Conservation (phyloP, 208 protist genomes). For the Leishmania martiniquensis region DNA sequence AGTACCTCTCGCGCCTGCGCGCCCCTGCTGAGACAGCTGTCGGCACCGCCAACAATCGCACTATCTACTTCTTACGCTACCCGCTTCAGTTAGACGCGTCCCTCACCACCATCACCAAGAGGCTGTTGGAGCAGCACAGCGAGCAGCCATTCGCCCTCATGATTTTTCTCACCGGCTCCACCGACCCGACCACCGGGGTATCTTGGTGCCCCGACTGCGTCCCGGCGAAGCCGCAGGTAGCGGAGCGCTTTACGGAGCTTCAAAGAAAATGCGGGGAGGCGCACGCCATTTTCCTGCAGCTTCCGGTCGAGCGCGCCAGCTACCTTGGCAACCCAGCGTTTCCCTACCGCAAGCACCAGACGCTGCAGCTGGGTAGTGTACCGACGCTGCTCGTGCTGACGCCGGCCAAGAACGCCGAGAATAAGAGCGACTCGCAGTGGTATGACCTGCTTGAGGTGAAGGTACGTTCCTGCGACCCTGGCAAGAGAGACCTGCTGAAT, state of each 20-base stretch:
- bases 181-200: constrained; percentile 48
- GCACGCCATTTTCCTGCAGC: constrained; percentile 59
- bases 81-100: constrained; percentile 37
- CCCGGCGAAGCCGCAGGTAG: constrained; percentile 46
- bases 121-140: constrained; percentile 30
- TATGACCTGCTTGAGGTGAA: constrained; percentile 51
- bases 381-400: constrained; percentile 64
- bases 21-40: constrained; percentile 28
- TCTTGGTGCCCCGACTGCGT: constrained; percentile 88
- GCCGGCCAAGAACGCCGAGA: constrained; percentile 31
- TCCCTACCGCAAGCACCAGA: constrained; percentile 60
- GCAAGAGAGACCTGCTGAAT: constrained; percentile 21
- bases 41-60: constrained; percentile 16
- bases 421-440: constrained; percentile 33
- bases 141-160: constrained; percentile 33
- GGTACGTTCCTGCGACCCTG: constrained; percentile 34
- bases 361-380: constrained; percentile 40
- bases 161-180: constrained; percentile 61
- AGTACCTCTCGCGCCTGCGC: constrained; percentile 41
- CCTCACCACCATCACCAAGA: constrained; percentile 29
- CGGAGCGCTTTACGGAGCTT: constrained; percentile 40
- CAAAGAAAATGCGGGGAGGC: constrained; percentile 31
- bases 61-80: constrained; percentile 42
- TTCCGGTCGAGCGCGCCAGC: constrained; percentile 58
- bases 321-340: constrained; percentile 73